A percentile compares a stretch with the other conserved stretches of the same genome.
Conservation (phyloP, 169 alveolate genomes). For the Plasmodium vivax region DNA sequence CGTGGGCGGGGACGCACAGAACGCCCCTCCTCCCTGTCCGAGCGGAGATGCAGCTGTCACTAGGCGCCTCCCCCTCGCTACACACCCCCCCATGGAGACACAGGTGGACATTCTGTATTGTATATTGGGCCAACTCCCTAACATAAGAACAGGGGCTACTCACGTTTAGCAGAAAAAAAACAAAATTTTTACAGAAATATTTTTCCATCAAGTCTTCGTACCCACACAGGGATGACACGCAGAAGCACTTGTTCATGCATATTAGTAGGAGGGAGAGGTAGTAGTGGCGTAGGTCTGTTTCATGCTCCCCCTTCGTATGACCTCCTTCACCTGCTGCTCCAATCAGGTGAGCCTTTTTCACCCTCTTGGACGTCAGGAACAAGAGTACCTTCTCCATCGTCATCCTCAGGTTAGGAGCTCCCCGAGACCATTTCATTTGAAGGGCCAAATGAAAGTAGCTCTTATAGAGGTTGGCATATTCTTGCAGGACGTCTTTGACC, state of each 20-base stretch:
- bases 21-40: background rate
- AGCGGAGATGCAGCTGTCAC: background rate
- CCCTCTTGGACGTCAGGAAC: background rate
- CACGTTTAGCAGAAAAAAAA: conserved; percentile 8
- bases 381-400: conserved; percentile 15
- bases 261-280: conserved; percentile 8
- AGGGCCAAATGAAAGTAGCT: conserved; percentile 12
- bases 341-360: background rate
- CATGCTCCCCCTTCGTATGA: background rate
- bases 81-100: background rate
- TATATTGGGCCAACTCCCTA: background rate
- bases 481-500: conserved; percentile 4
- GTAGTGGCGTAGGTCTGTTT: background rate
- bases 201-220: conserved; percentile 30
- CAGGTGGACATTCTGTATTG: background rate
- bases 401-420: background rate
- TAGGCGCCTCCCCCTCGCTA: background rate
- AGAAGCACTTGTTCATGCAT: conserved; percentile 42
- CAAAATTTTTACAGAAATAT: conserved; percentile 2
- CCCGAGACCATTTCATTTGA: background rate
- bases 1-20: background rate
- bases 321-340: background rate
- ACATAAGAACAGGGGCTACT: background rate
- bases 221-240: background rate
- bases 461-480: conserved; percentile 5